Base-by-base conservation (phyloP, 2,329 filamentous ascomycete species). In the Colletotrichum viniferum region DNA sequence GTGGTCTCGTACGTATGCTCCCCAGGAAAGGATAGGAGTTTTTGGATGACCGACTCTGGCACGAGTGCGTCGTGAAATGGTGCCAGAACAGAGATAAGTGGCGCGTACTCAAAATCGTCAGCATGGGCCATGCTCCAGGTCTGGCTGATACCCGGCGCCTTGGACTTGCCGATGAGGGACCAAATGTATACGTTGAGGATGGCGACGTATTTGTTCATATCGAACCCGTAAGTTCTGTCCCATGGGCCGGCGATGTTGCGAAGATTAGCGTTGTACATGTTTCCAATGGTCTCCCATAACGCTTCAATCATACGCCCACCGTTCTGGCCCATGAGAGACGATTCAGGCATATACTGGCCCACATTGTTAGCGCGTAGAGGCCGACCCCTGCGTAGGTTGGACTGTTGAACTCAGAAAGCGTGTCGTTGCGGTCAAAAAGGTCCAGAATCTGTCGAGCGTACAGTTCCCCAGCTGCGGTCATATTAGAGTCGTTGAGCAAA, bases 361-460 rank as follows among this genome's bases (percentile, higher is more conserved):
- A 92, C 0, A 93, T 81, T 1, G 89, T 88, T 6, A 93, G 82
- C 0, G 89, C 91, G 64, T 86, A 91, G 3, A 93, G 82, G 0
- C 89, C 91, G 1, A 93, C 89, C 0, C 92, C 92, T 0, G 90
- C 89, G 77, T 93, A 93, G 0, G 92, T 93, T 3, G 89, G 89
- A 16, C 71, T 73, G 14, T 73, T 73, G 65, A 73, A 73, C 32
- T 69, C 71, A 38, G 71, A 91, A 1, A 93, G 85, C 0, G 91
- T 93, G 73, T 88, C 83, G 66, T 88, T 86, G 5, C 85, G 83
- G 74, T 88, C 84, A 77, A 92, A 93, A 0, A 93, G 85, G 28
- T 89, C 85, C 7, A 93, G 84, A 43, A 93, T 85, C 5, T 91
- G 85, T 43, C 86, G 80, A 0, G 90, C 91, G 77, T 92, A 90